These are phyloP conservation scores for Sequoiadendron giganteum DNA, from an alignment of 75 land plant genomes.

Conservation along the genomic window DNA sequence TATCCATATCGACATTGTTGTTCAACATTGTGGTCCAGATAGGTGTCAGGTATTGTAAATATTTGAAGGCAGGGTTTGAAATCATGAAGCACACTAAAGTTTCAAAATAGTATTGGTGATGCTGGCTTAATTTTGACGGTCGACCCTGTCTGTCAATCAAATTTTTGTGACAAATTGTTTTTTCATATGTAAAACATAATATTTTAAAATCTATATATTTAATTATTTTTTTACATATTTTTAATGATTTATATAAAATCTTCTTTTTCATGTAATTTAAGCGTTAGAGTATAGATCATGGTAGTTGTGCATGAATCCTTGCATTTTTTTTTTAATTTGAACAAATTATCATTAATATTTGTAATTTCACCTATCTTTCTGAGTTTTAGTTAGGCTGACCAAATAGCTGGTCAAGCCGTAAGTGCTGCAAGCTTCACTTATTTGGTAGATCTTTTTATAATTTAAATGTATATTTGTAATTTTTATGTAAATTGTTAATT, in stretches of 20 bases:
- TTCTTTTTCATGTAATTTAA: too few species aligned
- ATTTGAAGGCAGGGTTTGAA: neutral
- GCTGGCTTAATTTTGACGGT: neutral
- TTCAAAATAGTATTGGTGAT: neutral
- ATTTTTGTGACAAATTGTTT: too few species aligned
- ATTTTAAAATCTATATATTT: too few species aligned
- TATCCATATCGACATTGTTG: neutral
- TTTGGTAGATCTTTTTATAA: neutral
- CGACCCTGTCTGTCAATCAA: too few species aligned
- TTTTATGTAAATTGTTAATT: neutral
- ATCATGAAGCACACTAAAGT: neutral
- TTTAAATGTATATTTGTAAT: neutral
- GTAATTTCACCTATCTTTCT: neutral
- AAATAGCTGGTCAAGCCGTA: neutral
- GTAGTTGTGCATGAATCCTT: neutral
- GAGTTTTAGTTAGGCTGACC: neutral
- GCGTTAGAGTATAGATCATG: neutral
- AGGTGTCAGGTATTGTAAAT: neutral
- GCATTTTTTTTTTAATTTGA: neutral
- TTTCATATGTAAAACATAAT: too few species aligned
- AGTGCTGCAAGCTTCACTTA: neutral
- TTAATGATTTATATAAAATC: too few species aligned
- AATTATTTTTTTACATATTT: too few species aligned
- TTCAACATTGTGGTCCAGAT: neutral
- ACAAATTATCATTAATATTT: neutral